Evolutionary conservation across 1,284 basidiomycete genomes (phyloP), one percentile per base, ranked within the genome.

Genomic region (Pascua sp.): DNA sequence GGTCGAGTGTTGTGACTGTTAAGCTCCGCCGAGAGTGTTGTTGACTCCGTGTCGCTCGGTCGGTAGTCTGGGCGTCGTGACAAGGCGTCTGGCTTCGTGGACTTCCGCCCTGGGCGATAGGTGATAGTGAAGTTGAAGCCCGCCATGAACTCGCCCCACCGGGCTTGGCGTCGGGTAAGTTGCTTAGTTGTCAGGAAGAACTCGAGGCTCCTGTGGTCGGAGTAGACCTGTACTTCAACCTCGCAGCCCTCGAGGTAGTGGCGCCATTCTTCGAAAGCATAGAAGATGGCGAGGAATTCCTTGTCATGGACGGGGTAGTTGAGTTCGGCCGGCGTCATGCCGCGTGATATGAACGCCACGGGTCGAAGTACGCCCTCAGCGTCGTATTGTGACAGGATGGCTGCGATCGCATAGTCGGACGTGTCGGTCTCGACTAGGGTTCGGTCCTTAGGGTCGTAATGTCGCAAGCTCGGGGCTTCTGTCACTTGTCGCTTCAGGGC

Each of bases 271-370:
- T 72, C 32, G 2, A 82, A 65, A 0, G 76, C 70, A 36, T 67
- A 41, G 2, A 82, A 71, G 11, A 83, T 79, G 0, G 78, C 78
- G 0, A 82, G 53, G 50, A 84, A 57, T 69, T 84, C 81, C 56
- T 78, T 73, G 60, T 85, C 79, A 9, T 79, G 75, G 37, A 80
- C 79, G 17, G 79, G 71, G 62, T 82, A 83, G 59, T 83, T 83
- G 51, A 67, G 49, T 66, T 82, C 76, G 0, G 77, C 62, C 0
- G 69, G 51, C 11, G 32, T 55, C 48, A 80, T 60, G 12, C 64
- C 69, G 3, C 67, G 59, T 7, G 76, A 79, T 32, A 72, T 62
- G 62, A 77, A 78, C 0, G 66, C 72, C 2, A 79, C 61, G 8
- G 77, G 78, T 40, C 77, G 71, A 48, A 70, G 70, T 16, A 59